These are phyloP conservation scores for Thymus mandschuricus DNA, from an alignment of 257 asterid species.

Conservation along the genomic window DNA sequence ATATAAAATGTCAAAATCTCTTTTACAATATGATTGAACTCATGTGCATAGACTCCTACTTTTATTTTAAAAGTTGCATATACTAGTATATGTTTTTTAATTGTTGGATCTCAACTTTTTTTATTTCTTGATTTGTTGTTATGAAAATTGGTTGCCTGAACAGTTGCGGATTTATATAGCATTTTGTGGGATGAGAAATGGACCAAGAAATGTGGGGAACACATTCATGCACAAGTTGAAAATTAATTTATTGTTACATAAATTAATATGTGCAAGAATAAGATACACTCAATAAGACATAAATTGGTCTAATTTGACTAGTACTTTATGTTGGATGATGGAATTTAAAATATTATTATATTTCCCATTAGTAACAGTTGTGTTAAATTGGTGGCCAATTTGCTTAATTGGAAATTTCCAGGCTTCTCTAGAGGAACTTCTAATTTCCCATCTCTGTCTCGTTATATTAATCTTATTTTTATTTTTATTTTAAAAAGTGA, in stretches of 20 bases:
- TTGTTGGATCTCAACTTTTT: conserved; percentile 12
- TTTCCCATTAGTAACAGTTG: conserved; percentile 21
- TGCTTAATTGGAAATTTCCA: conserved; percentile 14
- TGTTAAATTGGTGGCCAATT: conserved; percentile 2
- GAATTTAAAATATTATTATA: conserved; percentile 18
- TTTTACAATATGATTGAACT: conserved; percentile 47
- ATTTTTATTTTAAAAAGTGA: no score
- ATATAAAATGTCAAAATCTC: conserved; percentile 15
- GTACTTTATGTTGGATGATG: conserved; percentile 25
- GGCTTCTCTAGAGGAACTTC: conserved; percentile 19
- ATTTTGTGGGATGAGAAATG: conserved; percentile 29
- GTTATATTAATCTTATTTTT: no score
- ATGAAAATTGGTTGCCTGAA: conserved; percentile 22
- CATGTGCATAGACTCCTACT: conserved; percentile 34
- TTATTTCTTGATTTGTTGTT: conserved; percentile 14
- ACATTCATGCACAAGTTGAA: conserved; percentile 68
- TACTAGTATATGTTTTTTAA: neutral
- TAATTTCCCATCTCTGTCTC: neutral
- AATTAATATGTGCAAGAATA: neutral
- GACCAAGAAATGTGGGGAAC: conserved; percentile 67
- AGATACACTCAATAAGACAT: neutral
- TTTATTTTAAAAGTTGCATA: conserved; percentile 30
- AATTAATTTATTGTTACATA: conserved; percentile 6
- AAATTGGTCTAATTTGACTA: conserved; percentile 21
- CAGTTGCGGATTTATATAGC: conserved; percentile 31